Evolutionary conservation across 805 yeast species (phyloP), one percentile per base, ranked within the genome.

Genomic region (Candida broadrunensis): DNA sequence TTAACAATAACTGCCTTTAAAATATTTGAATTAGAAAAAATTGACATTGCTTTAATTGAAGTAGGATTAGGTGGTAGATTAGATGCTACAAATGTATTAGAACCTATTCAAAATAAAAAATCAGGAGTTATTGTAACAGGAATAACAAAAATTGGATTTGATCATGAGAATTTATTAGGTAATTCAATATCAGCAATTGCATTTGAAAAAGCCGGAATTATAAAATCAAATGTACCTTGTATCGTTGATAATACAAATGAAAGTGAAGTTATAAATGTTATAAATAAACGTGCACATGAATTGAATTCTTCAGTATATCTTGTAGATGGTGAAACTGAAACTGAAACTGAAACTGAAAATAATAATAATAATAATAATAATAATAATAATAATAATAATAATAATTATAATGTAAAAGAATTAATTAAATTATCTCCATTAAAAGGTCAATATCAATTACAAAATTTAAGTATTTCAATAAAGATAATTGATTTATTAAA

Each of bases 21-120:
- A 50, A 77, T 88, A 18, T 93, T 93, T 58, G 70, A 72, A 29
- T 53, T 73, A 9, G 69, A 70, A 33, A 60, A 72, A 1, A 84
- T 89, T 5, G 81, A 83, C 18, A 64, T 85, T 40, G 97, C 96
- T 0, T 79, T 91, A 1, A 62, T 91, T n/a, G 99, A 91, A 60
- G 97, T 89, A 3, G 99, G 99, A 0, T 66, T 93, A 5, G 99
- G 99, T 2, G 99, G 99, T 0, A 61, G 85, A 32, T 58, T 80
- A 11, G 99, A 91, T 61, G 88, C 97, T 1, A 91, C 99, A 0
- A 91, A 91, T 64, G 86, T 86, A 0, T 58, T 84, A 20, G 53
- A 50, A 9, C 55, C 73, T 0, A 47, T 45, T 4, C 27, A 31
- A 7, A 40, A 43, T 18, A 27, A 41, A 16, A 45, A 46, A 5